phyloP scores from a whole-genome alignment of 1,284 basidiomycete species.

The Agaricales sp. region DNA sequence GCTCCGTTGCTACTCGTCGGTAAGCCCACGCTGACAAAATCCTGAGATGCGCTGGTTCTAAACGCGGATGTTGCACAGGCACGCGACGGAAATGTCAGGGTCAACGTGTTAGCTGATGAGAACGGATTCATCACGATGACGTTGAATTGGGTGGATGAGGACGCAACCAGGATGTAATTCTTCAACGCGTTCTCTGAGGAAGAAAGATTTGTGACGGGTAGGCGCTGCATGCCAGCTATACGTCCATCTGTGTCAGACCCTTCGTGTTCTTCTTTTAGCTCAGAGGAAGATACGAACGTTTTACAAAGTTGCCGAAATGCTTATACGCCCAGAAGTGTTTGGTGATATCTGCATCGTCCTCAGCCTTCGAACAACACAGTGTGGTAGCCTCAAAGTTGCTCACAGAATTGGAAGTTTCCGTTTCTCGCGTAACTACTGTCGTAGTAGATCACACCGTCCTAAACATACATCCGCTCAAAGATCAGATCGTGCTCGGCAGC shows the following conservation, averaged over 20 bases:
- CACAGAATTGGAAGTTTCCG: constrained; percentile 25
- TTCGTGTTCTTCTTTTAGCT: not conserved
- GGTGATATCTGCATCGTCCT: constrained; percentile 22
- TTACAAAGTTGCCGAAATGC: constrained; percentile 29
- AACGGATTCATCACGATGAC: constrained; percentile 27
- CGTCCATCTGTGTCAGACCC: not conserved
- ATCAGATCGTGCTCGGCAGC: not conserved
- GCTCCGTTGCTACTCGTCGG: not conserved
- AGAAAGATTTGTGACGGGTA: constrained; percentile 14
- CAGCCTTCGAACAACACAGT: too few relatives aligned
- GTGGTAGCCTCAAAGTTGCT: too few relatives aligned
- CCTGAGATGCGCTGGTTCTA: constrained; percentile 24
- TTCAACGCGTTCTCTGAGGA: constrained; percentile 17
- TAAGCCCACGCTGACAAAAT: constrained; percentile 16
- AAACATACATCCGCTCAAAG: not conserved
- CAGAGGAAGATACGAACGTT: constrained; percentile 17
- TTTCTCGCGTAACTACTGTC: constrained; percentile 24
- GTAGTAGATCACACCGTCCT: constrained; percentile 31
- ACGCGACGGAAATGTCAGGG: constrained; percentile 23
- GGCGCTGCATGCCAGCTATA: constrained; percentile 24
- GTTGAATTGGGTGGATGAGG: constrained; percentile 19
- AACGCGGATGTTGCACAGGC: constrained; percentile 19
- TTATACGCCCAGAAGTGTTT: constrained; percentile 31
- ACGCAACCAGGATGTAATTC: constrained; percentile 22
- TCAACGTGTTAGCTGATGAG: constrained; percentile 18